Evolutionary conservation across 2,329 filamentous ascomycete species (phyloP).

Genomic region (Knoxdaviesia proteae): DNA sequence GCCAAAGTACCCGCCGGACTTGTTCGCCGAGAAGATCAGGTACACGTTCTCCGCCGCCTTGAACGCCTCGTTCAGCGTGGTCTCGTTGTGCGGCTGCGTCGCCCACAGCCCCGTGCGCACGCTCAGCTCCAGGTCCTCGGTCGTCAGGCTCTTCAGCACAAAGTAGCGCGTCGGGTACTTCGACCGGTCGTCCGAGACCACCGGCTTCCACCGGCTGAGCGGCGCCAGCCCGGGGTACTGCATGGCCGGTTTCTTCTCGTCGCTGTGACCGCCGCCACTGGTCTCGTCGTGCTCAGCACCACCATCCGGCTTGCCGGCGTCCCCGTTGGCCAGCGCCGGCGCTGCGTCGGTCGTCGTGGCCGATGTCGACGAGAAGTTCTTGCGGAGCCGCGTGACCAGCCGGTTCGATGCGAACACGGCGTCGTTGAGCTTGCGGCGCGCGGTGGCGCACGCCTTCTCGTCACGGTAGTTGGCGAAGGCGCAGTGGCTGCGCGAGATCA

Average conservation of each 20-base stretch:
- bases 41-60: conserved; percentile 74
- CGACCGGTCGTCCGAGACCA: conserved; percentile 13
- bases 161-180: conserved; percentile 50
- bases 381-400: conserved; percentile 65
- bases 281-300: neutral
- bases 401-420: conserved; percentile 72
- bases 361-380: conserved; percentile 13
- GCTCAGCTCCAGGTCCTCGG: conserved; percentile 77
- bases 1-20: conserved; percentile 91
- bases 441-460: conserved; percentile 51
- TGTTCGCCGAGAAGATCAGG: conserved; percentile 88
- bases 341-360: neutral
- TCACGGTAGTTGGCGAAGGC: conserved; percentile 91
- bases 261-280: neutral
- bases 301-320: neutral
- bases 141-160: conserved; percentile 77
- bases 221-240: no score
- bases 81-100: conserved; percentile 84
- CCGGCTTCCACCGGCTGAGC: no score
- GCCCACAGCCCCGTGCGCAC: conserved; percentile 82
- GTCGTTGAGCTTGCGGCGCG: conserved; percentile 73
- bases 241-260: neutral
- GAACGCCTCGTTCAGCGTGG: conserved; percentile 63
- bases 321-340: neutral
- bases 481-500: conserved; percentile 94